Conservation (phyloP, 148 eudicot genomes). For the Bassia scoparia region DNA sequence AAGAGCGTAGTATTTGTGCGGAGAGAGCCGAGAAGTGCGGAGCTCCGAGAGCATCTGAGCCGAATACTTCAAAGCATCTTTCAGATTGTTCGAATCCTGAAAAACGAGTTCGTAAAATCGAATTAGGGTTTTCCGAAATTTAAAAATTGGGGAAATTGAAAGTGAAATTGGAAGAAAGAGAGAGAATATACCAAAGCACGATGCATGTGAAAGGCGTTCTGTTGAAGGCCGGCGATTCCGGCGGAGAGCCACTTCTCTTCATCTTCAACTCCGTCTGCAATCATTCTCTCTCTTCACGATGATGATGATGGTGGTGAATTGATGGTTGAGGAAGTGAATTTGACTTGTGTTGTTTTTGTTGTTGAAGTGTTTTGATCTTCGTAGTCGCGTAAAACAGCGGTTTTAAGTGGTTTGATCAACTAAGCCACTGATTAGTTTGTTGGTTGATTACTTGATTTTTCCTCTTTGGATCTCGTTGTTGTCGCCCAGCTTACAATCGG, state of each 20-base stretch:
- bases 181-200: conserved; percentile 68
- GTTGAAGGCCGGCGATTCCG: conserved; percentile 86
- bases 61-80: conserved; percentile 89
- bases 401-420: background rate
- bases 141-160: background rate
- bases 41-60: conserved; percentile 99
- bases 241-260: conserved; percentile 90
- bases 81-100: conserved; percentile 87
- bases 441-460: too few relatives aligned
- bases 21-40: conserved; percentile 90
- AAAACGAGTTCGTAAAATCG: conserved; percentile 3
- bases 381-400: too few relatives aligned
- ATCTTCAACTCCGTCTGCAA: conserved; percentile 69
- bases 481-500: too few relatives aligned
- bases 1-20: conserved; percentile 91
- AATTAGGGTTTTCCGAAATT: conserved; percentile 51
- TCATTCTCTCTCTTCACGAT: conserved; percentile 38
- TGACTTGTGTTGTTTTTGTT: background rate
- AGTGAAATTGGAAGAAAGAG: background rate
- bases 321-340: background rate
- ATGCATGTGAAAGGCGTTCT: conserved; percentile 95
- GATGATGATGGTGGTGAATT: conserved; percentile 7
- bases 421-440: too few relatives aligned
- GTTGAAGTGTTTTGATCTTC: background rate
- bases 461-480: too few relatives aligned